Percentiles rank a stretch among this genome's conserved stretches.
phyloP scores from a whole-genome alignment of 345 rosid genomes.

The Adansonia digitata region DNA sequence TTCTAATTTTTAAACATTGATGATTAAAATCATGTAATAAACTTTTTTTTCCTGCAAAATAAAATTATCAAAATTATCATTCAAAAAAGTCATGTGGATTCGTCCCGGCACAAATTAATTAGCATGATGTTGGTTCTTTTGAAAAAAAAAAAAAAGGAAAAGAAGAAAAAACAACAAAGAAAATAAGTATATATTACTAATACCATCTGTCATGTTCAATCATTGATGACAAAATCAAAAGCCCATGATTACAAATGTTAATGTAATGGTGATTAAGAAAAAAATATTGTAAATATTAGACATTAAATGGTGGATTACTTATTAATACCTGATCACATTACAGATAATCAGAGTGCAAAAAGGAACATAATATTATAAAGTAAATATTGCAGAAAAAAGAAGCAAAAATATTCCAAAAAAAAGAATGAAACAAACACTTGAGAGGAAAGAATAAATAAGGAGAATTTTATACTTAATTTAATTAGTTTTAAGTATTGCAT shows the following conservation, averaged over 20 bases:
- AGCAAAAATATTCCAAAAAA: constrained; percentile 42
- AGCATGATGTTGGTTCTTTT: not conserved
- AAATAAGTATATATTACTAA: not conserved
- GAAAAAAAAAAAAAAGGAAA: not conserved
- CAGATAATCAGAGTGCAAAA: constrained; percentile 28
- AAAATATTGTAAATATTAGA: not conserved
- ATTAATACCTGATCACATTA: constrained; percentile 9
- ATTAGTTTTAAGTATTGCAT: constrained; percentile 28
- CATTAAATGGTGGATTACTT: constrained; percentile 13
- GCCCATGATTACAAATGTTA: not conserved
- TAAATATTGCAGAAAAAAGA: not conserved
- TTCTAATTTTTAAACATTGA: no score
- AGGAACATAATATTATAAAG: constrained; percentile 5
- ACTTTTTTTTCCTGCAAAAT: no score
- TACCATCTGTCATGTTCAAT: not conserved
- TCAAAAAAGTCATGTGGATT: no score
- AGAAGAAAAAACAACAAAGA: not conserved
- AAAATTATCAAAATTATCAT: no score
- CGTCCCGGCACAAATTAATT: no score
- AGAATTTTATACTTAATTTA: not conserved
- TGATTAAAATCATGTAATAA: no score
- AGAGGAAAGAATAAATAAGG: not conserved
- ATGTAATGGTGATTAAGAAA: not conserved
- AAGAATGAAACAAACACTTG: constrained; percentile 45
- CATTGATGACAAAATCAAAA: not conserved